A percentile compares a stretch with the other conserved stretches of the same genome.
Conservation (phyloP, 2,329 filamentous ascomycete genomes). For the Aspergillus sp. region DNA sequence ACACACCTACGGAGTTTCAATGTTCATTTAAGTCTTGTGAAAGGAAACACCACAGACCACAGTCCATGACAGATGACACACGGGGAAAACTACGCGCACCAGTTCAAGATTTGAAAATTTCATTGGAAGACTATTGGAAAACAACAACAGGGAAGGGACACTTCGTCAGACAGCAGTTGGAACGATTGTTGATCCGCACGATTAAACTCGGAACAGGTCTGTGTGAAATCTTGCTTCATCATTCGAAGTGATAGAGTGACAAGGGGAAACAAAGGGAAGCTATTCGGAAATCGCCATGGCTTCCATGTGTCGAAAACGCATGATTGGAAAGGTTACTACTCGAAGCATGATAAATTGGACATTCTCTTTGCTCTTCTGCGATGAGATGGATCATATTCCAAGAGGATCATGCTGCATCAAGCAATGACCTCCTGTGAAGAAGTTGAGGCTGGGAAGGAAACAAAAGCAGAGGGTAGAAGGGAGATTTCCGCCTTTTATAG, state of each 20-base stretch:
- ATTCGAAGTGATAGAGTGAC: slow-evolving; percentile 29
- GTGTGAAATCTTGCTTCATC: slow-evolving; percentile 59
- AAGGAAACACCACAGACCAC: too few relatives aligned
- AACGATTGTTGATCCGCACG: slow-evolving; percentile 48
- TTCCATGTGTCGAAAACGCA: too few relatives aligned
- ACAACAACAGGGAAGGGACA: slow-evolving; percentile 7
- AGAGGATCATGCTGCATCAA: background rate
- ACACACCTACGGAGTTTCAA: too few relatives aligned
- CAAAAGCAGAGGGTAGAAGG: background rate
- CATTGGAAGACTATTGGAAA: background rate
- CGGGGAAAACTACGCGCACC: background rate
- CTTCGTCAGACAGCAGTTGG: slow-evolving; percentile 50
- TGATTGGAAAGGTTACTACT: too few relatives aligned
- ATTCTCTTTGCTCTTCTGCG: too few relatives aligned
- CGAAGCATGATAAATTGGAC: too few relatives aligned
- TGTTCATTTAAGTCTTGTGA: too few relatives aligned
- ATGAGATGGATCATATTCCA: background rate
- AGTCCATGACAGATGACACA: too few relatives aligned
- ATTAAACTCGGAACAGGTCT: slow-evolving; percentile 65
- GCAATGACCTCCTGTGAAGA: background rate
- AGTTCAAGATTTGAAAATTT: background rate
- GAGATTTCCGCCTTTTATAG: slow-evolving; percentile 59
- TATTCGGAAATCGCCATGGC: background rate
- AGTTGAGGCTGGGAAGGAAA: background rate
- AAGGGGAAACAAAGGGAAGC: slow-evolving; percentile 1